Base-by-base conservation (phyloP, 768 basidiomycete species). In the Auricularia auricula-judae region DNA sequence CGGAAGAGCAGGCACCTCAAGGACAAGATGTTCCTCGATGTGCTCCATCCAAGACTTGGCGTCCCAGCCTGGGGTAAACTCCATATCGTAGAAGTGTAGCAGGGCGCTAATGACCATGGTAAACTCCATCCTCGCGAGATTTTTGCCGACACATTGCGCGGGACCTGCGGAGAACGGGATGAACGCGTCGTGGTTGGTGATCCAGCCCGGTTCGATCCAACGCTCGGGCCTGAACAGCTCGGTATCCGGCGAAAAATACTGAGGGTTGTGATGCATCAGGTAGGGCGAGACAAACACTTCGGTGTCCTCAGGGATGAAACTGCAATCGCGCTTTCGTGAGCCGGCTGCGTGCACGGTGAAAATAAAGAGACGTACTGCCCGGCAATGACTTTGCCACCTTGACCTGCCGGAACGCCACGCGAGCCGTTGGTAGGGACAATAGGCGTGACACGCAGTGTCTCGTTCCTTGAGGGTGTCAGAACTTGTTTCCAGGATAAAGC, bases 111-210 rank as follows among this genome's bases (percentile, higher is more conserved):
- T 4, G 4, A 59, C 23, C 29, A 59, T 14, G 29, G 33, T 11
- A 10, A 59, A 29, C 56, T 59, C 56, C 7, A 59, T 59, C 4
- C 29, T 5, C 34, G 80, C 80, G 21, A 81, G 71, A 70, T 78
- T 76, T 68, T 77, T 79, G 29, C 82, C 83, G 12, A 76, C 78
- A 67, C 84, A 84, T 67, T 81, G 81, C 16, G 77, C 75, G 11
- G 82, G 81, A 0, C 84, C 83, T 51, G 73, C 70, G 36, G 79
- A 80, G 67, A 80, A 80, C 0, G 80, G 78, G 35, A 78, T 72
- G 65, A 79, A 80, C n/a, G 77, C 78, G 2, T 68, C 68, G 43
- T 71, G 60, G 58, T 81, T 74, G 65, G 72, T 73, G 51, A 29
- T 5, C 56, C 56, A 59, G 5, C 18, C 56, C 10, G 56, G 23